Evolutionary conservation across 805 yeast genomes (phyloP), one percentile per base, ranked within the genome.

Genomic region (Yarrowia alimentaria): DNA sequence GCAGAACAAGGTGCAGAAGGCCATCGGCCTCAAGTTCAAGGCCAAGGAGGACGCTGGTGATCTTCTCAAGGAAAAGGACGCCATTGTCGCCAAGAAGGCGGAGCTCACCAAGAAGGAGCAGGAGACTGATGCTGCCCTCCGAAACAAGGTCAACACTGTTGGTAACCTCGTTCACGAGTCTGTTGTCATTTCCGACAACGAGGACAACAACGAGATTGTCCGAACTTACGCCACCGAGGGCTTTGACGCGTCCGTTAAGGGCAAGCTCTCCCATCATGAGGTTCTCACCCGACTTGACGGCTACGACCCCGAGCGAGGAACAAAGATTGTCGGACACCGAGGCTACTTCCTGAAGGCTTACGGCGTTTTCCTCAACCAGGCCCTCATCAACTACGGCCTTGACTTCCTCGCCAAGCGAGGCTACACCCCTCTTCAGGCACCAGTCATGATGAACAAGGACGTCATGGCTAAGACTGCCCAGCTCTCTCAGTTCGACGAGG

Each of bases 401-500:
- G 75, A 77, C 55, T 90, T 88, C 72, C 78, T 93, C 68, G 78
- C 86, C 57, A 72, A 78, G 62, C 79, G 82, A 61, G 89, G 82
- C 47, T 93, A 88, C 75, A 75, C 76, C 51, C 95, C 98, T 57
- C 76, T 93, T 69, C 99, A 93, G 75, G 95, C 99, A 12, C 99
- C 99, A 53, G 96, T 91, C 35, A 93, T 93, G 99, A 88, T 93
- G 96, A 93, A 93, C 81, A 93, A 93, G 73, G 98, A 93, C 54
- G 95, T 89, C 53, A 93, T 93, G 99, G 98, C 98, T 60, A 90
- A 87, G 73, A 93, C 99, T 60, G 99, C 99, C 7, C 99, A 93
- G 74, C 81, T 93, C 68, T 89, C 97, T 28, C 90, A 93, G 66
- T 93, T 93, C 62, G 99, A 93, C 69, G 99, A 93, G 76, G 99